Evolutionary conservation across 2,329 filamentous ascomycete species (phyloP), one percentile per base, ranked within the genome.

Genomic region (Camptophora hylomeconis): DNA sequence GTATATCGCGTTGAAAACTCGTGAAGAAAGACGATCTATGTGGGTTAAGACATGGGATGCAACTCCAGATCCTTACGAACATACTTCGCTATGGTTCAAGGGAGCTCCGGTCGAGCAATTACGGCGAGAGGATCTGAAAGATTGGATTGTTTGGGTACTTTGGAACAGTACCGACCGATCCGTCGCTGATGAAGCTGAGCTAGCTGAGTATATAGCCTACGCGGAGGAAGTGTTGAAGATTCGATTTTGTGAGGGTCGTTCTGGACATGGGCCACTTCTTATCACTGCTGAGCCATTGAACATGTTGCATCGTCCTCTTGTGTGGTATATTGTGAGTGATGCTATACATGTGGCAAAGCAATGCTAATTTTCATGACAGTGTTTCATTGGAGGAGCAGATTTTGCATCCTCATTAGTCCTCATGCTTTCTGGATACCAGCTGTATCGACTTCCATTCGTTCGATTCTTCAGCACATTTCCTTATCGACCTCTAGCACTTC

Each of bases 141-240:
- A 77, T 36, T 80, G 79, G 41, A 49, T 77, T 14, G 57, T 67
- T 6, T 82, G 76, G 77, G 74, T 69, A 1, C 72, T 81, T 42
- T 69, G 75, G 35, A 72, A 75, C 37, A 26, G 29, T 12, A 35
- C 20, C 15, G 24, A 23, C 12, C 25, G 24, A 17, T 30, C 35
- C 15, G 31, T 35, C 20, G 55, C 60, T 12, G 50, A 67, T 26
- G 56, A 69, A 7, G 61, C 64, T 15, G 65, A 72, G 48, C 45
- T 76, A 25, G 63, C 74, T 20, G 60, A 60, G 32, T 73, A 74
- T 45, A 51, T 65, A n/a, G 45, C 50, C 22, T 53, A 57, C 22
- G 50, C 72, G 8, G 72, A 80, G 49, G 43, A 54, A 25, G 51
- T 61, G 24, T 53, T 75, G 4, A 68, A 65, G 3, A 50, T 56